Percentiles rank a stretch among this genome's conserved stretches.
Evolutionary conservation across 768 basidiomycete species (phyloP).

Genomic region (Holtermannia corniformis): DNA sequence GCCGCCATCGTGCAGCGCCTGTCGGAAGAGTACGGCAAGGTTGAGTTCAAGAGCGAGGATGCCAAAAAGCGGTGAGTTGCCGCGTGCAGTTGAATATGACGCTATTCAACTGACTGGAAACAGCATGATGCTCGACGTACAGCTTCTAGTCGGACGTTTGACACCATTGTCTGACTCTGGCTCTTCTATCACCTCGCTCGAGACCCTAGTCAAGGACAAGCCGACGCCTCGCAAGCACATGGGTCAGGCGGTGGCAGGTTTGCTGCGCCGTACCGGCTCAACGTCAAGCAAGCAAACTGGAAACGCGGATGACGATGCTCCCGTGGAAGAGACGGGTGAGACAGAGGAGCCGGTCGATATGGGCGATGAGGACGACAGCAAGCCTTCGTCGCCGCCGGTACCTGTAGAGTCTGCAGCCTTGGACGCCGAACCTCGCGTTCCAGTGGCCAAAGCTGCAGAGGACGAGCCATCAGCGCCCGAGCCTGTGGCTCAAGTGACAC

Average conservation of each 20-base stretch:
- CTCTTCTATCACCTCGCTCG: slow-evolving; percentile 58
- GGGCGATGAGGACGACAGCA: slow-evolving; percentile 8
- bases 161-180: slow-evolving; percentile 63
- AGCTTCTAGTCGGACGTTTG: slow-evolving; percentile 65
- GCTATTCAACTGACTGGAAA: not conserved
- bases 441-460: too few species aligned
- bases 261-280: slow-evolving; percentile 17
- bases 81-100: not conserved
- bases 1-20: slow-evolving; percentile 84
- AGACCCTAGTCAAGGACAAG: slow-evolving; percentile 77
- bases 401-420: too few species aligned
- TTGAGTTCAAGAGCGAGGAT: slow-evolving; percentile 71
- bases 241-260: slow-evolving; percentile 24
- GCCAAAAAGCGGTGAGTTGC: slow-evolving; percentile 69
- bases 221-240: slow-evolving; percentile 42
- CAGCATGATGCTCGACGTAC: slow-evolving; percentile 73
- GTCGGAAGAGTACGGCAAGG: slow-evolving; percentile 70
- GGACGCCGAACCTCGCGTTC: too few species aligned
- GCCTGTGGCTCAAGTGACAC: not conserved
- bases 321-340: not conserved
- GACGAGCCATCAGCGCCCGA: not conserved
- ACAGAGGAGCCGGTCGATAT: slow-evolving; percentile 2
- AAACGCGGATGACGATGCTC: slow-evolving; percentile 1
- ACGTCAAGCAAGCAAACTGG: not conserved
- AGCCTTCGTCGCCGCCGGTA: too few species aligned